Evolutionary conservation across 2,329 filamentous ascomycete species (phyloP), one percentile per base, ranked within the genome.

Genomic region (Ophiocordyceps camponoti-saundersi): DNA sequence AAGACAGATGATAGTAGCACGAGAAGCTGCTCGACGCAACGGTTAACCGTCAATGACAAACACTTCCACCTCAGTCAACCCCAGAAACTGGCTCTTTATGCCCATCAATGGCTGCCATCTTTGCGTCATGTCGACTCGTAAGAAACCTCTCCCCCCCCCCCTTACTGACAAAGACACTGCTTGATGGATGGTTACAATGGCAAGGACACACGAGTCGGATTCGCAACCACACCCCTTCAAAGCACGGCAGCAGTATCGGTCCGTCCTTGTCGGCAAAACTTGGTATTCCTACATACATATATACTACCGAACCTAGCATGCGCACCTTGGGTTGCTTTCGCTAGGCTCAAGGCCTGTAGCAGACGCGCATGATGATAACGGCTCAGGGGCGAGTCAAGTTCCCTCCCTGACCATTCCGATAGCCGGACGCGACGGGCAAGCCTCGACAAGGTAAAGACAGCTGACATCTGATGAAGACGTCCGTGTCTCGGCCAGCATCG

Each of bases 161-260:
- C 20, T 32, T 16, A 20, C n/a, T 18, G 32, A 21, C 29, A 22
- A 20, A 32, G 29, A 10, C 7, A 32, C 20, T 15, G 11, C 29
- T 15, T 26, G 29, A 36, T 39, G 46, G 47, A 36, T 43, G 47
- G 47, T 48, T 43, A 34, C 47, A 48, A 45, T 15, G 45, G 42
- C 41, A 39, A 39, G 20, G 45, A 10, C 30, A 48, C 32, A 41
- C 3, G 8, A 30, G 47, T 44, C 34, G 44, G 44, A 36, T 42
- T 36, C 47, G 44, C 45, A 44, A 44, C 47, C 47, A 46, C 47
- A 48, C 47, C 32, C 47, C 41, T 10, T 46, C 44, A 46, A 18
- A 41, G 13, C 18, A 34, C 47, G 23, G 40, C 40, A 46, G 21
- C 32, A 45, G 30, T 21, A 36, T 32, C 34, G 42, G 21, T 22